Conservation (phyloP, 2,329 filamentous ascomycete genomes). For the Trichoderma sp. region DNA sequence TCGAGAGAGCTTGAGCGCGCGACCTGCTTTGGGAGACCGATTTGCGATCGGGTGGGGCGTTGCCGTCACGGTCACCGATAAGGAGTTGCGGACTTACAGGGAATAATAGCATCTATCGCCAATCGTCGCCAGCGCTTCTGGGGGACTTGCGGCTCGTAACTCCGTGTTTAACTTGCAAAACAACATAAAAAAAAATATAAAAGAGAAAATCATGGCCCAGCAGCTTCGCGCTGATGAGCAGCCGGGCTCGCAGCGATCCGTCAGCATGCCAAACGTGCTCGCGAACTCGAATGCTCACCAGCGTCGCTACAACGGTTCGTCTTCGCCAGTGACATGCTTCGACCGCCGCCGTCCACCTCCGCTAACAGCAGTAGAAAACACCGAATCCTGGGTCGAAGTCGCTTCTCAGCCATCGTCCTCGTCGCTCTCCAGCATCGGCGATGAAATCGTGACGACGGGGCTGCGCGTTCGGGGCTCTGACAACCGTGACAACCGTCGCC, state of each 20-base stretch:
- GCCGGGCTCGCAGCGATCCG: slow-evolving; percentile 16
- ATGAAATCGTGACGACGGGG: slow-evolving; percentile 90
- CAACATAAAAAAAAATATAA: background rate
- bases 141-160: background rate
- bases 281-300: slow-evolving; percentile 31
- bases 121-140: slow-evolving; percentile 8
- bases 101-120: slow-evolving; percentile 14
- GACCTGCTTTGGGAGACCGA: slow-evolving; percentile 4
- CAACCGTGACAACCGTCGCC: slow-evolving; percentile 62
- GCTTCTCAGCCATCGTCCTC: slow-evolving; percentile 92
- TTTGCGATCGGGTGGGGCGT: slow-evolving; percentile 26
- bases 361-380: slow-evolving; percentile 57
- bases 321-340: slow-evolving; percentile 1
- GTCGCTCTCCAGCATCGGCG: slow-evolving; percentile 80
- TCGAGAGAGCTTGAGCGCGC: slow-evolving; percentile 3
- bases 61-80: slow-evolving; percentile 24
- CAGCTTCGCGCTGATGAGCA: slow-evolving; percentile 7
- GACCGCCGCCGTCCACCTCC: background rate
- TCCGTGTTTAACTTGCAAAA: background rate
- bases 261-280: slow-evolving; percentile 16
- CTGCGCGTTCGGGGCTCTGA: slow-evolving; percentile 73
- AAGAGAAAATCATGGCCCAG: slow-evolving; percentile 11
- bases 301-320: slow-evolving; percentile 45
- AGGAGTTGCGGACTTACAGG: slow-evolving; percentile 18
- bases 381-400: slow-evolving; percentile 97